These are phyloP conservation scores for Penicillium chermesinum DNA, from an alignment of 495 filamentous ascomycete genomes.

Conservation along the genomic window DNA sequence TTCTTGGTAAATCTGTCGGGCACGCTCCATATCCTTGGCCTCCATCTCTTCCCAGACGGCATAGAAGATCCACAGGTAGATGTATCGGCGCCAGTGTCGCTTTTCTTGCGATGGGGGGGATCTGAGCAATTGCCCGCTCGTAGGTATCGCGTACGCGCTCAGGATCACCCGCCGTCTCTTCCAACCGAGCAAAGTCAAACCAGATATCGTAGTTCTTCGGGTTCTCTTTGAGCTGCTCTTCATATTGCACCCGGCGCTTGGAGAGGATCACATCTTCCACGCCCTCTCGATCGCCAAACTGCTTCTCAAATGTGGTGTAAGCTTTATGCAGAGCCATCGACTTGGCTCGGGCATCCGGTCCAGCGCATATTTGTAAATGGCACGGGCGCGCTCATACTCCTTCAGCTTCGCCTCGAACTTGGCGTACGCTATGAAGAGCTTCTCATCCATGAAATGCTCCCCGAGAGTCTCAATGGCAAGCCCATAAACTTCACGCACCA, in stretches of 20 bases:
- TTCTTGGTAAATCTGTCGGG: constrained; percentile 84
- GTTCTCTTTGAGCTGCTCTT: constrained; percentile 88
- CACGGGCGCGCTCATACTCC: constrained; percentile 90
- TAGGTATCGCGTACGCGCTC: constrained; percentile 88
- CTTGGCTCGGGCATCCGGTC: constrained; percentile 87
- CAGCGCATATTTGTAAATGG: constrained; percentile 94
- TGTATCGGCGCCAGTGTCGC: constrained; percentile 93
- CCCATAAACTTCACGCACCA: constrained; percentile 90
- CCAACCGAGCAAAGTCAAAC: constrained; percentile 91
- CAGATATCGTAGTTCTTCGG: constrained; percentile 92
- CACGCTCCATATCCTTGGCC: constrained; percentile 69
- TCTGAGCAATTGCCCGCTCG: constrained; percentile 91
- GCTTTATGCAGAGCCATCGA: constrained; percentile 80
- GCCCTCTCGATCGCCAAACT: constrained; percentile 89
- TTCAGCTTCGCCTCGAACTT: constrained; percentile 89
- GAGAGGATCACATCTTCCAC: constrained; percentile 92
- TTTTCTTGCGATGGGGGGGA: constrained; percentile 96
- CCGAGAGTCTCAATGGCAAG: constrained; percentile 84
- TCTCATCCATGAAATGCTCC: constrained; percentile 95
- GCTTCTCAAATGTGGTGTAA: constrained; percentile 97
- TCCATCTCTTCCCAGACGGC: constrained; percentile 91
- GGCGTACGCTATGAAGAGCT: constrained; percentile 87
- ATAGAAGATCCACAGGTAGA: constrained; percentile 98
- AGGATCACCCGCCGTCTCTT: constrained; percentile 74
- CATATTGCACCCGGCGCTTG: constrained; percentile 91